These are phyloP conservation scores for Pyrenochaeta sp. DNA, from an alignment of 2,329 filamentous ascomycete species.

Conservation along the genomic window DNA sequence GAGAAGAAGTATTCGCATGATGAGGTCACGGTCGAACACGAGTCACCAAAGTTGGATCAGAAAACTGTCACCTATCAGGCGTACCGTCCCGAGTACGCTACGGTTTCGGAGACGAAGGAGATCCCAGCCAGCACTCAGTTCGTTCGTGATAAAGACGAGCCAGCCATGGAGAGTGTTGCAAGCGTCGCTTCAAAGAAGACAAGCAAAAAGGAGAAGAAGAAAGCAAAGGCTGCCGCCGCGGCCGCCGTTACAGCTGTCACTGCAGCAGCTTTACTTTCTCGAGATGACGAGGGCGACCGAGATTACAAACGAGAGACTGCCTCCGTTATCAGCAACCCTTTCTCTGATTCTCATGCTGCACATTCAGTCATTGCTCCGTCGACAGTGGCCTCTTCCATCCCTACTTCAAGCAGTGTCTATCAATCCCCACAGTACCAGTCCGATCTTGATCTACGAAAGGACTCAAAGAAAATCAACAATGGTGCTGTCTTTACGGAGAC, in stretches of 20 bases:
- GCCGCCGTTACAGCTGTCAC: slow-evolving; percentile 25
- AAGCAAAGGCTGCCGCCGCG: slow-evolving; percentile 29
- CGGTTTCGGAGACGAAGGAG: slow-evolving; percentile 23
- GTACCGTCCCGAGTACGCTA: slow-evolving; percentile 39
- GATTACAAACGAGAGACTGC: slow-evolving; percentile 24
- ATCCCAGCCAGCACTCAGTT: slow-evolving; percentile 40
- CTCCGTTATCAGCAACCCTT: slow-evolving; percentile 36
- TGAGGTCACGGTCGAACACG: slow-evolving; percentile 51
- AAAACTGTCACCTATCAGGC: slow-evolving; percentile 35
- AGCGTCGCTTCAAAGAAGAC: slow-evolving; percentile 36
- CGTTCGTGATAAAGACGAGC: slow-evolving; percentile 34
- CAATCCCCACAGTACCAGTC: slow-evolving; percentile 52
- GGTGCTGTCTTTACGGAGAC: slow-evolving; percentile 47
- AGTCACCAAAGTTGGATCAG: slow-evolving; percentile 38
- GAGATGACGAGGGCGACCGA: slow-evolving; percentile 22
- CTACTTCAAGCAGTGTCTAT: slow-evolving; percentile 31
- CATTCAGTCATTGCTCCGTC: slow-evolving; percentile 28
- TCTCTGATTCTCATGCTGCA: slow-evolving; percentile 33
- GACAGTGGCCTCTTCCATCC: slow-evolving; percentile 11
- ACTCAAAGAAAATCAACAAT: slow-evolving; percentile 17
- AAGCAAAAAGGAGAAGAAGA: slow-evolving; percentile 43
- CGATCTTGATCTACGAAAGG: slow-evolving; percentile 45
- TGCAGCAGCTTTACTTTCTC: slow-evolving; percentile 27
- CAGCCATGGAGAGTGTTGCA: slow-evolving; percentile 29
- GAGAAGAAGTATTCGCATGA: slow-evolving; percentile 37